Evolutionary conservation across 2,329 filamentous ascomycete species (phyloP), one percentile per base, ranked within the genome.

Genomic region (Ophiocordyceps camponoti-floridani): DNA sequence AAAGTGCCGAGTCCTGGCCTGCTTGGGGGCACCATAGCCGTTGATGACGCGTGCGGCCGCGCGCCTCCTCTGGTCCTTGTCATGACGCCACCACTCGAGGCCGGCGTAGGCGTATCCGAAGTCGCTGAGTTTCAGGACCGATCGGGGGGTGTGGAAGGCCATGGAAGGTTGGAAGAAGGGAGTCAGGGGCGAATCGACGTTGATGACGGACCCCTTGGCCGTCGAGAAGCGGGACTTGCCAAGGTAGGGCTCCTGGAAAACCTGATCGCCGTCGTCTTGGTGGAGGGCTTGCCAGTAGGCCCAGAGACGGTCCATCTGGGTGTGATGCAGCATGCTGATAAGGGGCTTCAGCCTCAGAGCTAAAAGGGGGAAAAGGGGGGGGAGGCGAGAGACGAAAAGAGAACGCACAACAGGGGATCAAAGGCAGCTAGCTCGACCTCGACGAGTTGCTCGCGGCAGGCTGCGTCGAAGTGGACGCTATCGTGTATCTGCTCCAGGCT

Each of bases 231-330:
- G 56, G 4, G 61, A 53, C 11, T 52, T 48, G 19, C 58, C 60
- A 2, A 26, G 40, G 50, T 66, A 66, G 7, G 61, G 55, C 42
- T 49, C 50, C 19, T 46, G 51, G 51, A 67, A 64, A 27, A 62
- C 54, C 43, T 54, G 51, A 46, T 60, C n/a, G n/a, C 35, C 35
- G 16, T 38, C 50, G 40, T 53, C 47, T 23, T 62, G 64, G 45
- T 54, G 52, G 42, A 72, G 62, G 19, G 60, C 62, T 53, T 71
- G 63, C 65, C 65, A 73, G 51, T 70, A 65, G n/a, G 73, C 68
- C 59, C 77, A 79, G 35, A 82, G 63, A 33, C 77, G 70, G 52
- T 82, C 77, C 46, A 82, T 67, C 51, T 82, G 76, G 53, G 67
- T 59, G 59, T 70, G 69, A 48, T 70, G 68, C 18, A 70, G 54